Percentiles rank a stretch among this genome's conserved stretches.
phyloP scores from a whole-genome alignment of 106 monocot species.

The Ottelia alismoides region DNA sequence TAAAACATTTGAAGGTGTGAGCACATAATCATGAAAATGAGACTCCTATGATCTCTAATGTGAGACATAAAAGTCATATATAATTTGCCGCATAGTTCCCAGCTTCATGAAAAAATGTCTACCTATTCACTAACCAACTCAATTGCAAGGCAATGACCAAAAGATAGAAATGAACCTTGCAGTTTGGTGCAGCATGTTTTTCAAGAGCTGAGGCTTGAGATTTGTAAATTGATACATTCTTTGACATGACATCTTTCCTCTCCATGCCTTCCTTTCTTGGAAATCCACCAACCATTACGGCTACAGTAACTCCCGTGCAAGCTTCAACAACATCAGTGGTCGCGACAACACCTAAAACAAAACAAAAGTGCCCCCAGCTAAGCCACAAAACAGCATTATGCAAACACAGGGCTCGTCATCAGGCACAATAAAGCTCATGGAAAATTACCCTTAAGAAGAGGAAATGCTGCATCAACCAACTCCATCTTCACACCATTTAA shows the following conservation, averaged over 20 bases:
- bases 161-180: constrained; percentile 56
- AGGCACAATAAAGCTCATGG: no score
- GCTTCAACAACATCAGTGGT: constrained; percentile 56
- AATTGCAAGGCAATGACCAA: no score
- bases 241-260: constrained; percentile 62
- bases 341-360: constrained; percentile 73
- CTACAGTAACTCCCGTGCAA: constrained; percentile 49
- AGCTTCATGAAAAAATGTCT: no score
- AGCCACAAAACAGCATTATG: no score
- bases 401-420: no score
- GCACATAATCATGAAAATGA: no score
- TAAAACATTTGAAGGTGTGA: no score
- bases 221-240: constrained; percentile 68
- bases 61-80: no score
- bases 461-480: constrained; percentile 53
- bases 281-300: constrained; percentile 56
- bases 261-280: constrained; percentile 61
- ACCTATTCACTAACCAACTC: no score
- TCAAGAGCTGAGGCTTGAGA: constrained; percentile 64
- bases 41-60: no score
- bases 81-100: no score
- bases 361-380: no score
- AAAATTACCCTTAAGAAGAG: constrained; percentile 66
- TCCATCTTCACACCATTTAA: constrained; percentile 62
- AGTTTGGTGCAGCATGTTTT: constrained; percentile 49